phyloP scores from a whole-genome alignment of 768 basidiomycete genomes.

The Amyloporia xantha region DNA sequence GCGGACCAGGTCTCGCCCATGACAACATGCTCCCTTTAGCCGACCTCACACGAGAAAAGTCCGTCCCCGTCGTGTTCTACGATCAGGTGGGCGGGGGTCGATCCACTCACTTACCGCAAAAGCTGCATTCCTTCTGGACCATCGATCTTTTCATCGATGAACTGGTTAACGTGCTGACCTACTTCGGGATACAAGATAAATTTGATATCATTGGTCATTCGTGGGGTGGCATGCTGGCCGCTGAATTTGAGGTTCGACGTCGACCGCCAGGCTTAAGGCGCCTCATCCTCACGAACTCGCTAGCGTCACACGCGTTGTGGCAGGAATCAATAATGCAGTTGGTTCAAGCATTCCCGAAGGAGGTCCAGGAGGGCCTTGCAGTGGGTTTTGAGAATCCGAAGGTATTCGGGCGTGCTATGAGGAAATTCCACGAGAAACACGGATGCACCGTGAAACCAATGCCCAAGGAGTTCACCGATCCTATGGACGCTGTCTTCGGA shows the following conservation, averaged over 20 bases:
- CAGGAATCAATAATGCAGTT: slow-evolving; percentile 32
- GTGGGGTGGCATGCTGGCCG: slow-evolving; percentile 50
- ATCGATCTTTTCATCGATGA: slow-evolving; percentile 49
- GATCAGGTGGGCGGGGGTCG: slow-evolving; percentile 43
- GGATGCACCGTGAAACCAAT: slow-evolving; percentile 37
- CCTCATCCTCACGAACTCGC: slow-evolving; percentile 39
- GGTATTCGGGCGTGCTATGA: slow-evolving; percentile 37
- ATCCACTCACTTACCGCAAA: slow-evolving; percentile 37
- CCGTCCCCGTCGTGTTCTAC: slow-evolving; percentile 41
- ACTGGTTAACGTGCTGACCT: slow-evolving; percentile 39
- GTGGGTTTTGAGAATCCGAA: slow-evolving; percentile 30
- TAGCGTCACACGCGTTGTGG: slow-evolving; percentile 41
- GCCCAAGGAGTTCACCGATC: slow-evolving; percentile 30
- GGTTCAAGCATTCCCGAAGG: slow-evolving; percentile 33
- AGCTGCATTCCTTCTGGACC: slow-evolving; percentile 34
- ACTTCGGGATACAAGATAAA: slow-evolving; percentile 33
- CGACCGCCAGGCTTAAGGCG: slow-evolving; percentile 39
- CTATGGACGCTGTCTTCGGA: slow-evolving; percentile 25
- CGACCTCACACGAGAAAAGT: slow-evolving; percentile 27
- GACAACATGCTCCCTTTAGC: slow-evolving; percentile 34
- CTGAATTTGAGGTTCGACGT: slow-evolving; percentile 32
- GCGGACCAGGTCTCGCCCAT: slow-evolving; percentile 40
- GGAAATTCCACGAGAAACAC: slow-evolving; percentile 34
- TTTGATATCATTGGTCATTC: slow-evolving; percentile 49
- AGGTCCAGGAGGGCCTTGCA: slow-evolving; percentile 32